Evolutionary conservation across 2,329 filamentous ascomycete species (phyloP).

Genomic region (Achaetomium macrosporum): DNA sequence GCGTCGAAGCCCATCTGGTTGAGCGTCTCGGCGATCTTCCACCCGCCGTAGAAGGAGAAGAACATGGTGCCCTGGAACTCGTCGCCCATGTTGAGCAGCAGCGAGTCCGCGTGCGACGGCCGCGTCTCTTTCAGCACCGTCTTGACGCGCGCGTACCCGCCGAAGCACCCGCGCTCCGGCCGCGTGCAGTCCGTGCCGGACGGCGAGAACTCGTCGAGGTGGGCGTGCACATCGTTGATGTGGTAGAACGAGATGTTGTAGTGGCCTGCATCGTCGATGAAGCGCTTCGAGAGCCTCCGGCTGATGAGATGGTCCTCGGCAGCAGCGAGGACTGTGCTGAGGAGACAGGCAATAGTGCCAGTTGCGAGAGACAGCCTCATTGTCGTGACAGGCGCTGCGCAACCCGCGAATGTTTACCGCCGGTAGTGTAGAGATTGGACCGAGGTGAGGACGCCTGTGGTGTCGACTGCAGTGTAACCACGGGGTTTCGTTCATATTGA

Average conservation of each 20-base stretch:
- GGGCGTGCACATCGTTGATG: conserved; percentile 63
- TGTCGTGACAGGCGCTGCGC: too few species aligned
- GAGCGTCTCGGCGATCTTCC: conserved; percentile 62
- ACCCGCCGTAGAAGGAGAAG: conserved; percentile 59
- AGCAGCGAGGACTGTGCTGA: background rate
- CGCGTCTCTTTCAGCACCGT: conserved; percentile 52
- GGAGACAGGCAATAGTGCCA: too few species aligned
- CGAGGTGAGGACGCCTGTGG: too few species aligned
- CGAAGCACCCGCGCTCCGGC: conserved; percentile 53
- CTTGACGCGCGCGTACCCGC: conserved; percentile 61
- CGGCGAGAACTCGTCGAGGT: conserved; percentile 57
- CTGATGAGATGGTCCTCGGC: conserved; percentile 45
- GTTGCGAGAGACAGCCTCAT: too few species aligned
- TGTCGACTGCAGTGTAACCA: too few species aligned
- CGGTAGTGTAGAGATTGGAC: too few species aligned
- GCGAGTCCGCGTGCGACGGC: conserved; percentile 51
- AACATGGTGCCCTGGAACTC: conserved; percentile 65
- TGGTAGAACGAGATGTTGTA: conserved; percentile 61
- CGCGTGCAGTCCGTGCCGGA: conserved; percentile 57
- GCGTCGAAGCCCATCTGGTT: conserved; percentile 61
- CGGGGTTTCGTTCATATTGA: too few species aligned
- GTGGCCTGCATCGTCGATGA: conserved; percentile 42
- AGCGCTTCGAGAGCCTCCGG: conserved; percentile 41
- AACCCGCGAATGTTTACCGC: too few species aligned
- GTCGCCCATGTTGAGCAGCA: conserved; percentile 62